These are phyloP conservation scores for Paraleonurus japonicus DNA, from an alignment of 257 asterid genomes.

Conservation along the genomic window DNA sequence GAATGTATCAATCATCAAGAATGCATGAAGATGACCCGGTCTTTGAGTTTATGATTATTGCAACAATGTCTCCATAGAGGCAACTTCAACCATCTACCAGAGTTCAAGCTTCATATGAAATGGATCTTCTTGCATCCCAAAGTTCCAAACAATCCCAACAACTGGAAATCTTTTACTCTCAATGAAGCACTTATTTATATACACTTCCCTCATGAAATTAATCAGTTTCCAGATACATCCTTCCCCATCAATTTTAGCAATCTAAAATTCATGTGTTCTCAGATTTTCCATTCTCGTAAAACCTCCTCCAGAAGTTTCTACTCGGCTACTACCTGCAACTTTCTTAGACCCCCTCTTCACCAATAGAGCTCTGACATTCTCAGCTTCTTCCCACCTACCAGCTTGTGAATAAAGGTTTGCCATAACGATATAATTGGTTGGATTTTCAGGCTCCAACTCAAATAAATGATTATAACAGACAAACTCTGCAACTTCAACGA, in stretches of 20 bases:
- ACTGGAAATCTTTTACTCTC: neutral
- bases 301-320: constrained; percentile 46
- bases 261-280: constrained; percentile 24
- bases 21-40: no score
- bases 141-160: neutral
- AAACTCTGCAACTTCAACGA: constrained; percentile 61
- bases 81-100: neutral
- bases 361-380: constrained; percentile 58
- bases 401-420: constrained; percentile 75
- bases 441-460: constrained; percentile 64
- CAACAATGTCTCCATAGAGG: neutral
- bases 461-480: constrained; percentile 50
- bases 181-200: neutral
- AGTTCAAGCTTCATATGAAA: neutral
- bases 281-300: constrained; percentile 12
- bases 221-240: constrained; percentile 19
- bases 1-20: neutral
- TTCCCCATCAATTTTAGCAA: constrained; percentile 27
- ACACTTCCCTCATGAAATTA: constrained; percentile 32
- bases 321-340: constrained; percentile 78
- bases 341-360: constrained; percentile 52
- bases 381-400: constrained; percentile 85
- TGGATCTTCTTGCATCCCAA: neutral
- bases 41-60: neutral
- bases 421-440: constrained; percentile 65